These are phyloP conservation scores for Trichocomaceae sp. DNA, from an alignment of 2,329 filamentous ascomycete species.

Conservation along the genomic window DNA sequence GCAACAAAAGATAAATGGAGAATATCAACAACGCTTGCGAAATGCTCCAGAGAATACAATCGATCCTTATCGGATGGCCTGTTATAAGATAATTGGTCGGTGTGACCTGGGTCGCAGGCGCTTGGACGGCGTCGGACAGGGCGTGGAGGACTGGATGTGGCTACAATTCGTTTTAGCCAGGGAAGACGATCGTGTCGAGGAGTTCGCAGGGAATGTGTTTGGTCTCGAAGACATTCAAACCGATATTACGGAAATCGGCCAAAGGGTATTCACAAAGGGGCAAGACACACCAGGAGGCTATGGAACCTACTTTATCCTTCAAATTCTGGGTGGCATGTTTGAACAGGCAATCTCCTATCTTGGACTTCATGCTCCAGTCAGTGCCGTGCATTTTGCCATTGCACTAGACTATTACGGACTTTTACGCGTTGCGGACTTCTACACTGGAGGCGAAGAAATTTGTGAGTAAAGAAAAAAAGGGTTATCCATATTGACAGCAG, in stretches of 20 bases:
- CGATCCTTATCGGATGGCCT: conserved; percentile 93
- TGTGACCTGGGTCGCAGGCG: conserved; percentile 55
- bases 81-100: conserved; percentile 93
- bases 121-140: conserved; percentile 52
- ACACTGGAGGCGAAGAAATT: conserved; percentile 63
- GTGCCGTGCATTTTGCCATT: conserved; percentile 91
- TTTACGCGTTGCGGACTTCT: conserved; percentile 76
- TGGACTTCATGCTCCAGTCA: conserved; percentile 84
- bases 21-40: conserved; percentile 77
- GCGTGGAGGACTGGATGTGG: conserved; percentile 62
- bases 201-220: conserved; percentile 57
- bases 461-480: conserved; percentile 34
- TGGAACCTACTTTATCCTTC: conserved; percentile 88
- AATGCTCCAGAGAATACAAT: conserved; percentile 80
- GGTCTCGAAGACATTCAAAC: conserved; percentile 64
- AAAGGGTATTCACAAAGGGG: conserved; percentile 81
- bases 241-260: conserved; percentile 80
- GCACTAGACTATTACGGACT: conserved; percentile 84
- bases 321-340: conserved; percentile 84
- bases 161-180: conserved; percentile 58
- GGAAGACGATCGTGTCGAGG: conserved; percentile 55
- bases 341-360: conserved; percentile 89
- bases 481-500: background rate
- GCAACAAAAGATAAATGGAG: conserved; percentile 80
- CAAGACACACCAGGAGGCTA: conserved; percentile 72